Base-by-base conservation (phyloP, 2,329 filamentous ascomycete genomes). In the Diaporthe humulicola region DNA sequence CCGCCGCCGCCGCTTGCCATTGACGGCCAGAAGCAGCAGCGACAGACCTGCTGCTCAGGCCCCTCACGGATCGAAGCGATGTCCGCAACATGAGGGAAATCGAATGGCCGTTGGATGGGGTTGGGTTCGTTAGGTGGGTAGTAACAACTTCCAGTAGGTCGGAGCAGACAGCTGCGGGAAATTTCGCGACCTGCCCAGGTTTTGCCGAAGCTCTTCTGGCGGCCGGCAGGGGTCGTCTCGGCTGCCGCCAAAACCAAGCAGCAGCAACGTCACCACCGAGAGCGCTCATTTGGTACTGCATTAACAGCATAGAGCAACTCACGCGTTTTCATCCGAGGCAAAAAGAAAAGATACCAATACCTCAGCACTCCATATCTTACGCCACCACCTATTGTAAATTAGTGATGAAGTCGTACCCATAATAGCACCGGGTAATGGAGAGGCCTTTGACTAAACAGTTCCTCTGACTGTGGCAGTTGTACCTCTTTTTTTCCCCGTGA, bases 31-130 rank as follows among this genome's bases (percentile, higher is more conserved):
- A 85, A 81, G 86, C 84, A 80, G 88, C 86, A 83, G 86, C 86
- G 83, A 86, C 80, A 81, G 89, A 86, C 85, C 86, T 88, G 83
- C 86, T 85, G 85, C 88, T 86, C 83, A 91, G 85, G 81, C 88
- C 86, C 87, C 87, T 90, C 82, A 89, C 89, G 84, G 91, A 91
- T 87, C 88, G 90, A 87, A 93, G 86, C 85, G 91, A 92, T 84
- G 90, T 90, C 87, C 91, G 91, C 89, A 93, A 89, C 91, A 93
- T 93, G 87, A 87, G 87, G 86, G 85, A 87, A 86, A 87, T 84
- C 82, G 83, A 69, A 84, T 85, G 84, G 84, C 85, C 83, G 82
- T 80, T 69, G 66, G 25, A 56, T 71, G 54, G 71, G 60, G 52
- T 64, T 66, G 66, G 50, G 61, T 71, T 25, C 74, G 74, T 58